Conservation (phyloP, 176 grass and related monocot genomes). For the Miscanthus lutarioriparius region DNA sequence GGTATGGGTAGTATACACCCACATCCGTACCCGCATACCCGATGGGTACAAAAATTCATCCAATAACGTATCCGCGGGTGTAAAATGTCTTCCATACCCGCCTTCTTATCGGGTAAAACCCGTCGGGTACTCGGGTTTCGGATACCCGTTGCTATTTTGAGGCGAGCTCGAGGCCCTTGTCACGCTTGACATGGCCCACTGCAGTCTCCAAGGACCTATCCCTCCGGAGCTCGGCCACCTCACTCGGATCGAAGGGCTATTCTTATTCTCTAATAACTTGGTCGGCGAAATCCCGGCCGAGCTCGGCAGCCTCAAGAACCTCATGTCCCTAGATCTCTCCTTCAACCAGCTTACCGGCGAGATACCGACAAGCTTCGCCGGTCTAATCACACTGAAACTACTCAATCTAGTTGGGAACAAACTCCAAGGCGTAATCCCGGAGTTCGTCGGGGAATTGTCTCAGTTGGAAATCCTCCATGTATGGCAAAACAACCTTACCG, state of each 20-base stretch:
- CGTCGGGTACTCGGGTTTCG: too few species aligned
- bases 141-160: too few species aligned
- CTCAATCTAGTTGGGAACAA: slow-evolving; percentile 58
- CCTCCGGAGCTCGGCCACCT: slow-evolving; percentile 39
- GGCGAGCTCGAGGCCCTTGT: slow-evolving; percentile 30
- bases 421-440: slow-evolving; percentile 56
- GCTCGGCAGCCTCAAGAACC: slow-evolving; percentile 41
- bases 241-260: slow-evolving; percentile 28
- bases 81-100: too few species aligned
- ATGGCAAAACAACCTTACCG: slow-evolving; percentile 77
- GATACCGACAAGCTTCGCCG: slow-evolving; percentile 49
- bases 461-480: slow-evolving; percentile 57
- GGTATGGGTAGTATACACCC: too few species aligned
- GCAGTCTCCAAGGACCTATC: slow-evolving; percentile 42
- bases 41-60: too few species aligned
- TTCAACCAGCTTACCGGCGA: slow-evolving; percentile 66
- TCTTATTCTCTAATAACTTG: slow-evolving; percentile 38
- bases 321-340: slow-evolving; percentile 62
- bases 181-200: slow-evolving; percentile 26
- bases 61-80: too few species aligned
- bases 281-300: slow-evolving; percentile 41
- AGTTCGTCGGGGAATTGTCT: slow-evolving; percentile 42
- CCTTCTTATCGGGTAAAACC: too few species aligned
- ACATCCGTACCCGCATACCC: too few species aligned
- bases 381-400: slow-evolving; percentile 33